Evolutionary conservation across 768 basidiomycete genomes (phyloP).

Genomic region (Suillus paluster): DNA sequence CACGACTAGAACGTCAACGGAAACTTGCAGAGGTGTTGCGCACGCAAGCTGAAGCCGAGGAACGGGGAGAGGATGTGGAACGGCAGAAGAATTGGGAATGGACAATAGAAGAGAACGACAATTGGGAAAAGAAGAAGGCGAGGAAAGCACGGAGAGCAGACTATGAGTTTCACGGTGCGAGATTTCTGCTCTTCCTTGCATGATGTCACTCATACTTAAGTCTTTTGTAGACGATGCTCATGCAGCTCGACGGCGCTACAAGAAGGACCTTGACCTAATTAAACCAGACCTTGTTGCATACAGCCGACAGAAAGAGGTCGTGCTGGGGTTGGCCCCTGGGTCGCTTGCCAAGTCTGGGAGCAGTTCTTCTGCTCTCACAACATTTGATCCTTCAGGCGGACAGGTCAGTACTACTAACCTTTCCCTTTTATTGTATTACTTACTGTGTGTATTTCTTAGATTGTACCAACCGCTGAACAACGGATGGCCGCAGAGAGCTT

Average conservation of each 20-base stretch:
- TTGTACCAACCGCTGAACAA: slow-evolving; percentile 61
- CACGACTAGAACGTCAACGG: slow-evolving; percentile 59
- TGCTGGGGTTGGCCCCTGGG: slow-evolving; percentile 75
- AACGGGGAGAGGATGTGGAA: slow-evolving; percentile 88
- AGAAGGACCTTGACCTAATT: slow-evolving; percentile 87
- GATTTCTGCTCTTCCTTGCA: neutral
- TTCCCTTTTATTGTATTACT: slow-evolving; percentile 5
- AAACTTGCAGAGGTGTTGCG: slow-evolving; percentile 90
- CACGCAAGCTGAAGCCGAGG: slow-evolving; percentile 86
- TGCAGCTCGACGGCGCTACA: slow-evolving; percentile 88
- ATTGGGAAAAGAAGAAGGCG: slow-evolving; percentile 91
- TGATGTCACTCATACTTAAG: neutral
- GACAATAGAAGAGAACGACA: slow-evolving; percentile 93
- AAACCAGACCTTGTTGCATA: slow-evolving; percentile 89
- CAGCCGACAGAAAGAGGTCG: slow-evolving; percentile 87
- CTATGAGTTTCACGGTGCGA: slow-evolving; percentile 89
- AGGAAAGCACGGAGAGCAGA: slow-evolving; percentile 85
- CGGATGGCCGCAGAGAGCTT: slow-evolving; percentile 76
- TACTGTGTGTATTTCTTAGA: slow-evolving; percentile 34
- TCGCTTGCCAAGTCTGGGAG: slow-evolving; percentile 52
- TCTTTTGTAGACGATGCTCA: slow-evolving; percentile 77
- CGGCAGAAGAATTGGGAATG: slow-evolving; percentile 94
- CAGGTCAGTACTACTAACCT: slow-evolving; percentile 38
- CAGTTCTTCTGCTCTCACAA: slow-evolving; percentile 43
- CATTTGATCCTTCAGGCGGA: slow-evolving; percentile 56